These are phyloP conservation scores for Clathrus columnatus DNA, from an alignment of 768 basidiomycete species.

Conservation along the genomic window DNA sequence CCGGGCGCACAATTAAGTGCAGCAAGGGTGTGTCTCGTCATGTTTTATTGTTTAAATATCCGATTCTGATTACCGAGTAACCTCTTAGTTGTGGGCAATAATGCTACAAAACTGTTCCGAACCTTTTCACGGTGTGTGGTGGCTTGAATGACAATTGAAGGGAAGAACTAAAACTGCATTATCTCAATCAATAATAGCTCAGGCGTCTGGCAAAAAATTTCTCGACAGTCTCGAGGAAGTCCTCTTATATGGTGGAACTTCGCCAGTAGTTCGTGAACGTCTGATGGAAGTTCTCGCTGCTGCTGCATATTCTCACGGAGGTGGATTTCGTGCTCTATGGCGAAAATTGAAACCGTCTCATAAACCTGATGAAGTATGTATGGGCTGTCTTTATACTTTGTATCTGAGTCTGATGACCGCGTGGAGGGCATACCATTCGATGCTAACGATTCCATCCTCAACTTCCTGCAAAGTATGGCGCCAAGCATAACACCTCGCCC, in stretches of 20 bases:
- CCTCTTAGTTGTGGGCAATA: constrained; percentile 74
- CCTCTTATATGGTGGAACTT: constrained; percentile 49
- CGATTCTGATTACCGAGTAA: neutral
- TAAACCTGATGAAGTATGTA: constrained; percentile 68
- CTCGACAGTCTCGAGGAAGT: constrained; percentile 72
- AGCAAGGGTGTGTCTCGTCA: constrained; percentile 46
- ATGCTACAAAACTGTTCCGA: constrained; percentile 78
- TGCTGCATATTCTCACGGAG: constrained; percentile 50
- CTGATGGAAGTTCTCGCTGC: constrained; percentile 76
- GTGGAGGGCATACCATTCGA: constrained; percentile 70
- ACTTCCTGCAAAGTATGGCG: constrained; percentile 39
- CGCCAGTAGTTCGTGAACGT: constrained; percentile 74
- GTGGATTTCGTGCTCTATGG: constrained; percentile 67
- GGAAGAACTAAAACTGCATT: neutral
- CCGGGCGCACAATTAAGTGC: constrained; percentile 69
- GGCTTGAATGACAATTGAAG: constrained; percentile 7
- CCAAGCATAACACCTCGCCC: constrained; percentile 19
- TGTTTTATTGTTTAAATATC: neutral
- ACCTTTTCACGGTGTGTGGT: constrained; percentile 43
- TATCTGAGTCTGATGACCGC: constrained; percentile 20
- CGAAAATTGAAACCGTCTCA: constrained; percentile 67
- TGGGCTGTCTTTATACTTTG: neutral
- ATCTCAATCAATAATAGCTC: constrained; percentile 22
- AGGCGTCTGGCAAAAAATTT: constrained; percentile 69
- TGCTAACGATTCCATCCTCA: constrained; percentile 72